Percentiles rank a stretch among this genome's conserved stretches.
These are phyloP conservation scores for Strobilomyces confusus DNA, from an alignment of 768 basidiomycete species.

Conservation along the genomic window DNA sequence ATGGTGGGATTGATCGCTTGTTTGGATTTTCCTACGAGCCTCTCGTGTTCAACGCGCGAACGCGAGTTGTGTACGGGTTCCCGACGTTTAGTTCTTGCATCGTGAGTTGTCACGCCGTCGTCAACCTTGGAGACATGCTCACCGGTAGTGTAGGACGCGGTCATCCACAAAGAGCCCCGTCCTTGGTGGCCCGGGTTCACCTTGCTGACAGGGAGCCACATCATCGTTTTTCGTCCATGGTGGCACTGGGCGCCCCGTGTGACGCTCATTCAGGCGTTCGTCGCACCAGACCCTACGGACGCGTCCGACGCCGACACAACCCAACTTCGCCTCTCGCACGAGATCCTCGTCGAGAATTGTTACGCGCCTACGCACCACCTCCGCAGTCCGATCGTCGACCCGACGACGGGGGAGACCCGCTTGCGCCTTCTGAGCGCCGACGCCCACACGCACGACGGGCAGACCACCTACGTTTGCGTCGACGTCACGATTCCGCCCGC, in stretches of 20 bases:
- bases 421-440: conserved; percentile 10
- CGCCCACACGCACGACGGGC: background rate
- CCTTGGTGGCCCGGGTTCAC: conserved; percentile 12
- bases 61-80: conserved; percentile 15
- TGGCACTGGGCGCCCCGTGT: background rate
- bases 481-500: conserved; percentile 14
- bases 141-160: conserved; percentile 3
- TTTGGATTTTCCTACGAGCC: conserved; percentile 10
- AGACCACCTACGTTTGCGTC: conserved; percentile 12
- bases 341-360: conserved; percentile 5
- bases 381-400: conserved; percentile 13
- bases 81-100: conserved; percentile 11
- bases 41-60: conserved; percentile 16
- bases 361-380: conserved; percentile 9
- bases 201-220: conserved; percentile 8
- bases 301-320: background rate
- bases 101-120: conserved; percentile 6
- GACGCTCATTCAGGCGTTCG: conserved; percentile 20
- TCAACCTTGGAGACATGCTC: background rate
- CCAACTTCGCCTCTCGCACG: conserved; percentile 20
- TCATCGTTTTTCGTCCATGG: conserved; percentile 17
- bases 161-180: background rate
- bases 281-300: conserved; percentile 3
- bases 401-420: conserved; percentile 8
- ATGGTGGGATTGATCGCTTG: conserved; percentile 13